A percentile compares a stretch with the other conserved stretches of the same genome.
These are phyloP conservation scores for Ophiostoma sp. DNA, from an alignment of 2,329 filamentous ascomycete species.

Conservation along the genomic window DNA sequence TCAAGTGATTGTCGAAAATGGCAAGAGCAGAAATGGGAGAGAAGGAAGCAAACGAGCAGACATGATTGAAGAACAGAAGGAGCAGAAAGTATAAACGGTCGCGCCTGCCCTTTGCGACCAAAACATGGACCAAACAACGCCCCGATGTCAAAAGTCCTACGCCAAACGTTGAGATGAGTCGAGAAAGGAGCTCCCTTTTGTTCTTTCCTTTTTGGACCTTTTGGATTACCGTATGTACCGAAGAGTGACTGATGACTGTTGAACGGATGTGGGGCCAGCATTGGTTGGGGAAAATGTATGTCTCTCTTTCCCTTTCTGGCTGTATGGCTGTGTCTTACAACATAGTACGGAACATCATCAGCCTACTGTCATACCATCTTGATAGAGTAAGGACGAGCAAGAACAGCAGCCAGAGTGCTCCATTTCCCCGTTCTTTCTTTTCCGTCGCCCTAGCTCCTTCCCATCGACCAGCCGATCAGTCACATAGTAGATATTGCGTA, in stretches of 20 bases:
- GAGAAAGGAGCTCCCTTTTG: slow-evolving; percentile 1
- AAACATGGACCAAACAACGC: too few species aligned
- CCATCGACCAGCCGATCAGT: slow-evolving; percentile 18
- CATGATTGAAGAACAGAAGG: too few species aligned
- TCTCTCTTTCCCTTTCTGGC: slow-evolving; percentile 17
- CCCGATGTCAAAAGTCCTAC: background rate
- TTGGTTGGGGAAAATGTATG: slow-evolving; percentile 22
- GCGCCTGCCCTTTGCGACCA: background rate
- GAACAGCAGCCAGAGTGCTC: background rate
- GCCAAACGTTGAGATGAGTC: slow-evolving; percentile 6
- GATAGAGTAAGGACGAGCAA: too few species aligned
- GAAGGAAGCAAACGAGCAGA: background rate
- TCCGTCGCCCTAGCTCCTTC: background rate
- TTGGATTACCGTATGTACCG: background rate
- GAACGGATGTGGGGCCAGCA: slow-evolving; percentile 18
- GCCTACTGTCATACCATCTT: background rate
- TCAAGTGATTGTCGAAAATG: too few species aligned
- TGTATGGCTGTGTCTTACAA: background rate
- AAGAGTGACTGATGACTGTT: too few species aligned
- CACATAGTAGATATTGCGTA: background rate
- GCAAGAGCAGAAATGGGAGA: too few species aligned
- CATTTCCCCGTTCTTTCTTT: background rate
- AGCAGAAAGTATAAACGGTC: background rate
- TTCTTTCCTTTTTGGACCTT: slow-evolving; percentile 5
- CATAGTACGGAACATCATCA: background rate